Conservation (phyloP, 163 green algal species). For the Scenedesmus sp. region DNA sequence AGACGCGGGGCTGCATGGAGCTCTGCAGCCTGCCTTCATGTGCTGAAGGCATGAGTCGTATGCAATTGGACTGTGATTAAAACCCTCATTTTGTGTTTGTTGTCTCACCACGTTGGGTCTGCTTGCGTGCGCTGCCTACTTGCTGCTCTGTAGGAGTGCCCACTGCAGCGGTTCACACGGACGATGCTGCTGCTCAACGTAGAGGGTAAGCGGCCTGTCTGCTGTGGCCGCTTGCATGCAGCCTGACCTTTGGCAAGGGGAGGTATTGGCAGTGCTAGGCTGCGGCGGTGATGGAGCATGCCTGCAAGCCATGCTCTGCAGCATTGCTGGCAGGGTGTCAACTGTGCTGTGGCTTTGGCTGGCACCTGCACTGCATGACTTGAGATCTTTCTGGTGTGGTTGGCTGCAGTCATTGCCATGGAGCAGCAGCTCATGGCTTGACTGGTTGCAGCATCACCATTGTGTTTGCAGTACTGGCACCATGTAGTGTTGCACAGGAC, state of each 20-base stretch:
- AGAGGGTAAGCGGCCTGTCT: background rate
- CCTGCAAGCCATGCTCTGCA: background rate
- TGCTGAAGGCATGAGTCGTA: background rate
- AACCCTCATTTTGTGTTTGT: no score
- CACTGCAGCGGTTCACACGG: background rate
- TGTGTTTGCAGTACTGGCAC: background rate
- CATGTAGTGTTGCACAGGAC: background rate
- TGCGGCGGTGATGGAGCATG: background rate
- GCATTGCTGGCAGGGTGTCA: background rate
- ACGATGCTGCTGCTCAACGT: background rate
- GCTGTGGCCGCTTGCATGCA: background rate
- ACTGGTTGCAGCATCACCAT: background rate
- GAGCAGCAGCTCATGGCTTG: background rate
- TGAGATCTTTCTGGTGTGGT: background rate
- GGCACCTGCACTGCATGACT: background rate
- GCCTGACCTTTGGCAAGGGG: background rate
- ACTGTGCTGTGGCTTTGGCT: no score
- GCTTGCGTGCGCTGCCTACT: background rate
- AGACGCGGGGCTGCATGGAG: background rate
- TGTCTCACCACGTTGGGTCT: background rate
- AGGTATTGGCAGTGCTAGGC: no score
- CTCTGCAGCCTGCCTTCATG: no score
- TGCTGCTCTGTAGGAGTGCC: slow-evolving; percentile 35
- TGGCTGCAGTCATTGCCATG: no score
- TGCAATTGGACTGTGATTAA: no score